Conservation (phyloP, 169 alveolate species). For the Theileria orientalis region DNA sequence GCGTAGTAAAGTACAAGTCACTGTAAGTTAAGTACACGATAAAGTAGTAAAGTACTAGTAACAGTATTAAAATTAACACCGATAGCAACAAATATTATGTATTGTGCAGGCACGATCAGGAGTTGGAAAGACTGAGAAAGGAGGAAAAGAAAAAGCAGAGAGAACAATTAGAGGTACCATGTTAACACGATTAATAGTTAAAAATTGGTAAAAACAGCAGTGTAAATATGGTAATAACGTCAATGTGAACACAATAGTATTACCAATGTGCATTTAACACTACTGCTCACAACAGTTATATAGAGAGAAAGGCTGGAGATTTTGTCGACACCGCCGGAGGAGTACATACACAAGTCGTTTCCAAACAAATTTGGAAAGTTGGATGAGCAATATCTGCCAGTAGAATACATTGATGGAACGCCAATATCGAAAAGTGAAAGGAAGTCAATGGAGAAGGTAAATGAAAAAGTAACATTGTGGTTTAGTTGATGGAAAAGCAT, state of each 20-base stretch:
- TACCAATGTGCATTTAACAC: no score
- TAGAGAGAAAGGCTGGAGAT: conserved; percentile 38
- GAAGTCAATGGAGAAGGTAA: conserved; percentile 62
- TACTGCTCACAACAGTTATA: background rate
- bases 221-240: no score
- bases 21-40: conserved; percentile 35
- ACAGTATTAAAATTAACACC: no score
- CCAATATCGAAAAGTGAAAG: conserved; percentile 59
- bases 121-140: conserved; percentile 33
- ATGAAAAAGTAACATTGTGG: background rate
- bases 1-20: conserved; percentile 54
- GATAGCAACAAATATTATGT: background rate
- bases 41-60: background rate
- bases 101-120: conserved; percentile 44
- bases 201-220: no score
- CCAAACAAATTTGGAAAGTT: conserved; percentile 65
- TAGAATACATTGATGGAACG: conserved; percentile 51
- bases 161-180: conserved; percentile 40
- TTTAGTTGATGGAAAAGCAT: conserved; percentile 58
- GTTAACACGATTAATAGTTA: background rate
- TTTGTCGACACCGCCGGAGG: conserved; percentile 46
- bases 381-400: conserved; percentile 59
- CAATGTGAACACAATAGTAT: no score
- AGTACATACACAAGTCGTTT: conserved; percentile 37
- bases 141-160: conserved; percentile 54